Conservation (phyloP, 148 eudicot species). For the Chenopodium album region DNA sequence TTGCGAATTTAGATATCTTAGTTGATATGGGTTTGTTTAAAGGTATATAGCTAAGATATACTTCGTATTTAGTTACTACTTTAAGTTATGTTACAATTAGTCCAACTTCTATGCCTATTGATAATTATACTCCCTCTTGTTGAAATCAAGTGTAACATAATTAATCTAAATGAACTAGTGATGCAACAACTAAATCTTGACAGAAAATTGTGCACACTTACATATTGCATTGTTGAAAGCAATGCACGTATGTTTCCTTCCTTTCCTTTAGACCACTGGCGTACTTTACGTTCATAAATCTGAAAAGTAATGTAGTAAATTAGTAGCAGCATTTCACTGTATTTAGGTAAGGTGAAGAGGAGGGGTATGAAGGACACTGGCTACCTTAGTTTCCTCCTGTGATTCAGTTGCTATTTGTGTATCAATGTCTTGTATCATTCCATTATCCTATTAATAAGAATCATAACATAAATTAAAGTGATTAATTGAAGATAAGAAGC, state of each 20-base stretch:
- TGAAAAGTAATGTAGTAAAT: conserved; percentile 25
- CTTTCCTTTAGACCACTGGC: conserved; percentile 80
- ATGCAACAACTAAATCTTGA: too few relatives aligned
- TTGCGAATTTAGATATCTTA: too few relatives aligned
- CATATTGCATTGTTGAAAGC: conserved; percentile 86
- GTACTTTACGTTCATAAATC: conserved; percentile 57
- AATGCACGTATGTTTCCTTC: conserved; percentile 88
- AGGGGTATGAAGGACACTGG: neutral
- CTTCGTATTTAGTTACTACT: too few relatives aligned
- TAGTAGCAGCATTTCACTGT: neutral
- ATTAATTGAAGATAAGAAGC: conserved; percentile 3
- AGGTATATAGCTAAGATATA: too few relatives aligned
- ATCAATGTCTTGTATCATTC: conserved; percentile 35
- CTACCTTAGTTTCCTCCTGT: conserved; percentile 49
- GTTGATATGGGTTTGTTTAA: too few relatives aligned
- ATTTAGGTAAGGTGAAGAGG: neutral
- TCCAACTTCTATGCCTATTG: neutral
- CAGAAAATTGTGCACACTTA: conserved; percentile 30
- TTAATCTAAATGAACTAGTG: too few relatives aligned
- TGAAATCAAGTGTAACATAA: too few relatives aligned
- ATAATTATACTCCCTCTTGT: neutral
- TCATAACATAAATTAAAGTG: neutral
- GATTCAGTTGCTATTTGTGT: conserved; percentile 28
- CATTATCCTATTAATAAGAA: conserved; percentile 38
- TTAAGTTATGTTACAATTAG: too few relatives aligned